Percentiles rank a stretch among this genome's conserved stretches.
Conservation (phyloP, 805 yeast species). For the Candida krabiensis region DNA sequence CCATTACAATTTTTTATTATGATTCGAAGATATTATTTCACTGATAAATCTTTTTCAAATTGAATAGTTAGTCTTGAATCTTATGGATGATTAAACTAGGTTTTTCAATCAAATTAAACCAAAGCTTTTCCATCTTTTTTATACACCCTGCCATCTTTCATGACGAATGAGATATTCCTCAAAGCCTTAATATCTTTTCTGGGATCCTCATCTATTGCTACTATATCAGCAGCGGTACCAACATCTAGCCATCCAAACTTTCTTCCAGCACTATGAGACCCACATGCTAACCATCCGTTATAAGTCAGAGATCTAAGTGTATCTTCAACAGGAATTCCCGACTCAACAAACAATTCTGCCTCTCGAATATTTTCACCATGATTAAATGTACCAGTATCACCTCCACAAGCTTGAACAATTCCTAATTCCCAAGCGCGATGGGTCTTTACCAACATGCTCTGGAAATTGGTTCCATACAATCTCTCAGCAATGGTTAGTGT, state of each 20-base stretch:
- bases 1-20: too few relatives aligned
- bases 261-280: conserved; percentile 24
- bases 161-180: conserved; percentile 24
- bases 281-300: conserved; percentile 31
- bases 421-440: conserved; percentile 26
- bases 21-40: too few relatives aligned
- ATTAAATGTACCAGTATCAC: conserved; percentile 31
- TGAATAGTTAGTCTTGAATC: too few relatives aligned
- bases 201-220: conserved; percentile 27
- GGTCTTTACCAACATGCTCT: conserved; percentile 19
- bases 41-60: too few relatives aligned
- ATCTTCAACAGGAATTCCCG: conserved; percentile 26
- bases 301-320: conserved; percentile 23
- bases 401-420: conserved; percentile 28
- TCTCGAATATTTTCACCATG: conserved; percentile 32
- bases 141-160: conserved; percentile 29
- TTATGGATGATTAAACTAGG: too few relatives aligned
- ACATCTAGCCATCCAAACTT: conserved; percentile 27
- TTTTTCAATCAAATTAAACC: too few relatives aligned
- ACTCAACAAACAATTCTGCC: conserved; percentile 26
- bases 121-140: conserved; percentile 16
- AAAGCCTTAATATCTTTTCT: conserved; percentile 12
- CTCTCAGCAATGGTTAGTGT: conserved; percentile 26
- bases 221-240: conserved; percentile 27
- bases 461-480: conserved; percentile 22